phyloP scores from a whole-genome alignment of 129 eudicot genomes.

The Tanacetum coccineum region DNA sequence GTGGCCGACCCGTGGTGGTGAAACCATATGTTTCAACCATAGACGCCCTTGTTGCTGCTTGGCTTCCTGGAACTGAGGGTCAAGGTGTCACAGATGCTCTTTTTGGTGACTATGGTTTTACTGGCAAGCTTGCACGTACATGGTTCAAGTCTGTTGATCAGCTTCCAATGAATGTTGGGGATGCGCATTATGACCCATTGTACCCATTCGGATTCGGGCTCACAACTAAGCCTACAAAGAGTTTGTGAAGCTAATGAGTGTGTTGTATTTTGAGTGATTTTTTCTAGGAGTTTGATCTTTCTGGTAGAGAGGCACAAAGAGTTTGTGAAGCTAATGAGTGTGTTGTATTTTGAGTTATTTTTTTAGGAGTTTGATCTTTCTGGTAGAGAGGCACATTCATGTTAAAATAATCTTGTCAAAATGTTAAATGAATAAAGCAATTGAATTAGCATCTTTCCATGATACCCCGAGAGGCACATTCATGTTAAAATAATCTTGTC shows the following conservation, averaged over 20 bases:
- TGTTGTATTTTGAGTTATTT: no score
- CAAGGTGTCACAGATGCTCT: conserved; percentile 72
- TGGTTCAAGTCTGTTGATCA: conserved; percentile 84
- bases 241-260: no score
- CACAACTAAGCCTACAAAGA: conserved; percentile 53
- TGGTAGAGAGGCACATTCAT: background rate
- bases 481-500: background rate
- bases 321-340: no score
- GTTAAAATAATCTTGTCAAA: background rate
- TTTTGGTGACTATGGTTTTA: conserved; percentile 72
- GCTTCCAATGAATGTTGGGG: conserved; percentile 81
- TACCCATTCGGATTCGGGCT: conserved; percentile 71
- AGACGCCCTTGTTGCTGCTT: conserved; percentile 81
- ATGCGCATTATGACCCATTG: conserved; percentile 66
- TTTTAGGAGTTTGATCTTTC: no score
- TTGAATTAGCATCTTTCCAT: conserved; percentile 11
- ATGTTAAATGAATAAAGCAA: conserved; percentile 29
- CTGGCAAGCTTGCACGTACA: conserved; percentile 62
- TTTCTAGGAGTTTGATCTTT: no score
- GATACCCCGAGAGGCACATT: background rate
- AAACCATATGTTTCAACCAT: conserved; percentile 53
- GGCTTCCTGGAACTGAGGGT: conserved; percentile 84
- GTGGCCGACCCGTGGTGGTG: conserved; percentile 74
- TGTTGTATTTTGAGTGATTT: no score
- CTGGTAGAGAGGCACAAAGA: no score